phyloP scores from a whole-genome alignment of 306 rosid genomes.

The Cicer judaicum region DNA sequence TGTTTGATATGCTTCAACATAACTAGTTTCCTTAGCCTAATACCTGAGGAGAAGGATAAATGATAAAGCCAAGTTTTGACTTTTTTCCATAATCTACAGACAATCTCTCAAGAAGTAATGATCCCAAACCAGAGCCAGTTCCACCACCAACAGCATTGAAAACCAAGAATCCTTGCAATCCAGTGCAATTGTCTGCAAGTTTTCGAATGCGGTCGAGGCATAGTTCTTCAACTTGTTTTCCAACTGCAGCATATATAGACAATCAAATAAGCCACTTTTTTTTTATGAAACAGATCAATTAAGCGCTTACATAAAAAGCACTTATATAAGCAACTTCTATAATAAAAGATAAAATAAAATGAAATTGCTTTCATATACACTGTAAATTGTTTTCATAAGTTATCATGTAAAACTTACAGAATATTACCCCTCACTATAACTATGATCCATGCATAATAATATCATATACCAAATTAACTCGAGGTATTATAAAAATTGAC shows the following conservation, averaged over 20 bases:
- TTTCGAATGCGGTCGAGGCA: conserved; percentile 71
- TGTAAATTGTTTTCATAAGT: background rate
- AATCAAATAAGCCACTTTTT: conserved; percentile 30
- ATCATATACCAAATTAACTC: background rate
- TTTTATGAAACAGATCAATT: no score
- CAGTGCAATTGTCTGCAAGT: conserved; percentile 76
- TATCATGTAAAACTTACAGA: background rate
- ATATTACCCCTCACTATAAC: no score
- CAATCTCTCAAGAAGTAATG: conserved; percentile 72
- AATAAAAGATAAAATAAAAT: no score
- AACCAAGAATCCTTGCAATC: conserved; percentile 79
- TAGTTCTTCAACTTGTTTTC: conserved; percentile 67
- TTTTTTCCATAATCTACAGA: conserved; percentile 74
- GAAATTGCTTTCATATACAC: background rate
- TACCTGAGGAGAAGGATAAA: conserved; percentile 87
- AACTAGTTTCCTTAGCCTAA: background rate
- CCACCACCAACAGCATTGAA: conserved; percentile 87
- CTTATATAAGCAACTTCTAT: background rate
- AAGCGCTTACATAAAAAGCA: no score
- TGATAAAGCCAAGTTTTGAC: conserved; percentile 72
- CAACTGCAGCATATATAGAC: conserved; percentile 55
- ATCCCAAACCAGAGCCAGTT: conserved; percentile 83
- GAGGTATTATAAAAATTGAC: background rate
- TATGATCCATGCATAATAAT: no score
- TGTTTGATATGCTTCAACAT: background rate